A percentile compares a stretch with the other conserved stretches of the same genome.
These are phyloP conservation scores for Paracoccidioides brasiliensis DNA, from an alignment of 2,329 filamentous ascomycete genomes.

Conservation along the genomic window DNA sequence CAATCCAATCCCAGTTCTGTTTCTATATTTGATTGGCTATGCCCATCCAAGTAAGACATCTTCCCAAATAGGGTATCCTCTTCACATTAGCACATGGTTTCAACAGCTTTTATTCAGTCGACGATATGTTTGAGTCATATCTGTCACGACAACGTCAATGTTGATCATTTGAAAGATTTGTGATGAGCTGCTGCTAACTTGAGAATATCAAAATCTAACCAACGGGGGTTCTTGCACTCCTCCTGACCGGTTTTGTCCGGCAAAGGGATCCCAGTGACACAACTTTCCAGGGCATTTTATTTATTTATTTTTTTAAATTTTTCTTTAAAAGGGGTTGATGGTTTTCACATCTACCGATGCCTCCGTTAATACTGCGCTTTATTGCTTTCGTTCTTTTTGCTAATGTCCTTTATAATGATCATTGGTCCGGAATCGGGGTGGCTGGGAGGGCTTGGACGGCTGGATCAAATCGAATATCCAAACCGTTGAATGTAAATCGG, in stretches of 20 bases:
- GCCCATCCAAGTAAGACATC: background rate
- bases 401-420: background rate
- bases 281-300: background rate
- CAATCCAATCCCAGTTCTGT: background rate
- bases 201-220: background rate
- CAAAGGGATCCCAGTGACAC: background rate
- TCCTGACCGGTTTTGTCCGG: background rate
- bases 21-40: background rate
- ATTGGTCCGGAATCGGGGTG: background rate
- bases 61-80: background rate
- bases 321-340: background rate
- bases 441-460: background rate
- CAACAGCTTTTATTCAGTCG: background rate
- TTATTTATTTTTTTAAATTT: background rate
- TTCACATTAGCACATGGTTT: background rate
- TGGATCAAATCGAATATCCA: background rate
- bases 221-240: background rate
- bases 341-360: background rate
- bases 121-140: background rate
- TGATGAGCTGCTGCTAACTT: background rate
- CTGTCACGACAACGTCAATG: background rate
- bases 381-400: background rate
- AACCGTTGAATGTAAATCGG: background rate
- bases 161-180: background rate
- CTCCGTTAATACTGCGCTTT: background rate